phyloP scores from a whole-genome alignment of 139 green algal species.

The Helicosporidium sp. region DNA sequence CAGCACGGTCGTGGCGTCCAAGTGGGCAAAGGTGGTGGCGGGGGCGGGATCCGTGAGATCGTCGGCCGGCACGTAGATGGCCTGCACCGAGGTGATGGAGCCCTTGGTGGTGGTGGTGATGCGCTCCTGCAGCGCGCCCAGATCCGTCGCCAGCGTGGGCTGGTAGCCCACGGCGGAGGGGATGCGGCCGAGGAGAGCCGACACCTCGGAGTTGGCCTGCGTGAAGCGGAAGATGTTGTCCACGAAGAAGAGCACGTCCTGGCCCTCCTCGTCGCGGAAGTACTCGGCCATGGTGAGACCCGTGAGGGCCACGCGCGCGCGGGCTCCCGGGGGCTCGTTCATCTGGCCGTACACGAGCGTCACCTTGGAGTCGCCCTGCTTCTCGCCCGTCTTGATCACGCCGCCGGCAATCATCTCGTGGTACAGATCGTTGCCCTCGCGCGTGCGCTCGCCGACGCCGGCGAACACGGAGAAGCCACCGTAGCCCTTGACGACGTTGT shows the following conservation, averaged over 20 bases:
- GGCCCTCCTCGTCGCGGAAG: constrained; percentile 96
- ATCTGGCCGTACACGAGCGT: constrained; percentile 99
- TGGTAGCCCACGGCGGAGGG: constrained; percentile 98
- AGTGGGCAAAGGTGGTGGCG: constrained; percentile 93
- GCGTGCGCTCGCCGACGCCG: constrained; percentile 93
- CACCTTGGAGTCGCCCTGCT: constrained; percentile 84
- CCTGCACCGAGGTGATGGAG: constrained; percentile 97
- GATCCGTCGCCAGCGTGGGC: constrained; percentile 91
- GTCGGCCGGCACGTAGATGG: constrained; percentile 97
- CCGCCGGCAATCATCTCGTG: constrained; percentile 98
- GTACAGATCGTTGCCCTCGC: constrained; percentile 98
- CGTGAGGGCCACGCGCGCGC: constrained; percentile 90
- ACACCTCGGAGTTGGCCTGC: constrained; percentile 96
- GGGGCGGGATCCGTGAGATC: constrained; percentile 94
- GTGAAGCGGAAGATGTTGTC: constrained; percentile 99
- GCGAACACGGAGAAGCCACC: constrained; percentile 99
- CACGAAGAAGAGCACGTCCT: constrained; percentile 99
- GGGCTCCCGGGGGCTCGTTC: constrained; percentile 97
- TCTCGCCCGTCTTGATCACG: constrained; percentile 89
- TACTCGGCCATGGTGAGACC: constrained; percentile 96
- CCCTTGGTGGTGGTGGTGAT: constrained; percentile 97
- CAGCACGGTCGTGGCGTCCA: constrained; percentile 96
- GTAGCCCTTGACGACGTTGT: constrained; percentile 98
- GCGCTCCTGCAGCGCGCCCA: constrained; percentile 90
- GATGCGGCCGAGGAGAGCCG: constrained; percentile 92